A percentile compares a stretch with the other conserved stretches of the same genome.
phyloP scores from a whole-genome alignment of 2,329 filamentous ascomycete species.

The Daldinia sp. region DNA sequence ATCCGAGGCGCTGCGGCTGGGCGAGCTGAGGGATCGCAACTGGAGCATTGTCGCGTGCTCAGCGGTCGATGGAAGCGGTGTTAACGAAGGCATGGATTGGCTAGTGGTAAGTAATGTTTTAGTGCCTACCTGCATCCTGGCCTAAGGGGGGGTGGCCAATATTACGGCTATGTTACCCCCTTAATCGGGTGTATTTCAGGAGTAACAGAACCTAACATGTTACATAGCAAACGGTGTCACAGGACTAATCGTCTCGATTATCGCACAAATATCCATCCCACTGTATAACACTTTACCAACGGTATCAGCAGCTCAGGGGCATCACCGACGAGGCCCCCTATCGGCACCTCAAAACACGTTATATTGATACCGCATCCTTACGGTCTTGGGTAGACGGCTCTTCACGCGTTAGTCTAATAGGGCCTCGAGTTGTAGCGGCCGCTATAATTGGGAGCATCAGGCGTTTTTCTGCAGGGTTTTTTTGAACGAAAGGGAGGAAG shows the following conservation, averaged over 20 bases:
- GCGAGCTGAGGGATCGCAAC: conserved; percentile 93
- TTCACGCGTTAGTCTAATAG: conserved; percentile 22
- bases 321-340: conserved; percentile 7
- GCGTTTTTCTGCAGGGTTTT: conserved; percentile 30
- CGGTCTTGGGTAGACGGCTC: conserved; percentile 38
- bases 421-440: conserved; percentile 15
- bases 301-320: conserved; percentile 14
- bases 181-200: conserved; percentile 8
- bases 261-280: conserved; percentile 17
- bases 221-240: conserved; percentile 57
- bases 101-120: conserved; percentile 74
- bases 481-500: conserved; percentile 5
- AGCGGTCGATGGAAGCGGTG: conserved; percentile 93
- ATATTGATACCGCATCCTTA: conserved; percentile 33
- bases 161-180: conserved; percentile 5
- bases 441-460: conserved; percentile 31
- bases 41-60: conserved; percentile 99
- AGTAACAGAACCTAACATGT: conserved; percentile 25
- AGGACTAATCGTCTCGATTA: conserved; percentile 51
- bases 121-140: not conserved
- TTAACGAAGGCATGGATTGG: conserved; percentile 99
- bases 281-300: conserved; percentile 36
- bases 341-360: conserved; percentile 22
- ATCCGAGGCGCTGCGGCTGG: conserved; percentile 89
- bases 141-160: not conserved